Percentiles rank a stretch among this genome's conserved stretches.
Conservation (phyloP, 2,329 filamentous ascomycete genomes). For the Alternaria triticina region DNA sequence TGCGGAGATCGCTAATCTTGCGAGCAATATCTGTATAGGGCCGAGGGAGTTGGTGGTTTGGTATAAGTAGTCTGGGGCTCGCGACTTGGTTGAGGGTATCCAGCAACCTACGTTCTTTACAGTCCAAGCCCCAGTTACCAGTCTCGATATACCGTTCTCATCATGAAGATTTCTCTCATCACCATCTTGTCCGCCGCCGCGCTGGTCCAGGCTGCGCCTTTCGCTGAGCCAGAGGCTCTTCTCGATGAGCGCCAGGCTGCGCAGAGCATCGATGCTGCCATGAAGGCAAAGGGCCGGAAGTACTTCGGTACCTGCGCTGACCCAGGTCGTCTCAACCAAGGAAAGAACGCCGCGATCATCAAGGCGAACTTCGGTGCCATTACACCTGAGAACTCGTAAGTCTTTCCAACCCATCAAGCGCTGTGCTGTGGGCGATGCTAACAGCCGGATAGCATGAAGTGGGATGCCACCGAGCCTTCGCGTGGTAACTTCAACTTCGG, state of each 20-base stretch:
- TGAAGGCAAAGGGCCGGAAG: conserved; percentile 69
- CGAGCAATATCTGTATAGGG: not conserved
- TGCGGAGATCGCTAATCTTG: not conserved
- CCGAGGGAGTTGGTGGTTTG: not conserved
- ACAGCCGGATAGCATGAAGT: conserved; percentile 65
- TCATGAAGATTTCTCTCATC: conserved; percentile 43
- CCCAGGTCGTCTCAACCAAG: conserved; percentile 58
- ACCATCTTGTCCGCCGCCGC: conserved; percentile 38
- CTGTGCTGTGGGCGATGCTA: not conserved
- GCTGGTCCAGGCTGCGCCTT: conserved; percentile 35
- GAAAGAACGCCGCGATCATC: conserved; percentile 64
- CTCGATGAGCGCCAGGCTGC: conserved; percentile 42
- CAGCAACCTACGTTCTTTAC: not conserved
- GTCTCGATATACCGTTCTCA: not conserved
- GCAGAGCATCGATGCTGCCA: conserved; percentile 61
- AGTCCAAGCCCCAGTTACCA: not conserved
- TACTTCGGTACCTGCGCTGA: conserved; percentile 70
- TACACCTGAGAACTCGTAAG: conserved; percentile 66
- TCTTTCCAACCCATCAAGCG: not conserved
- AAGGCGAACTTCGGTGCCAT: conserved; percentile 69
- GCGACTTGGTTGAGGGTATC: not conserved
- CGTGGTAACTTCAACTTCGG: conserved; percentile 56
- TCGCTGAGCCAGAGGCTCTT: conserved; percentile 37
- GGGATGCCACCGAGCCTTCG: conserved; percentile 63
- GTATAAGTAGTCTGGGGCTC: conserved; percentile 7